Evolutionary conservation across 805 yeast genomes (phyloP).

Genomic region (Priceomyces fermenticarens): DNA sequence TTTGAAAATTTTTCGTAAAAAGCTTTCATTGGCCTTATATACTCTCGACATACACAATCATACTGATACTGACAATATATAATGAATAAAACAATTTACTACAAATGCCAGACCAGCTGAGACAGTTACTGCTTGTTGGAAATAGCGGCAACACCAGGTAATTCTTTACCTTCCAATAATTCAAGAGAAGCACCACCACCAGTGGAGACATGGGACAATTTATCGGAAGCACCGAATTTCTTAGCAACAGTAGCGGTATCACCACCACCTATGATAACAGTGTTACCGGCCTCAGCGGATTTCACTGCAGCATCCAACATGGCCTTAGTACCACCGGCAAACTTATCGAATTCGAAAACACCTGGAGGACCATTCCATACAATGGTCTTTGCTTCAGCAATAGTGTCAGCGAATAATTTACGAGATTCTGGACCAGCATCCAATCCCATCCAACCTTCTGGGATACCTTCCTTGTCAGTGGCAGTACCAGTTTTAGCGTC

Average conservation of each 20-base stretch:
- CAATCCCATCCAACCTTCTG: slow-evolving; percentile 93
- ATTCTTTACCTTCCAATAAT: slow-evolving; percentile 96
- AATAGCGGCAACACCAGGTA: slow-evolving; percentile 96
- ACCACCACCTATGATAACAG: slow-evolving; percentile 98
- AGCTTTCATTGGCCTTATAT: not conserved
- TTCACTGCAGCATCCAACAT: slow-evolving; percentile 84
- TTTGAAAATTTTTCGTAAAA: not conserved
- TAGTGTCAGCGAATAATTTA: slow-evolving; percentile 75
- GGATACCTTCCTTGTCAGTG: slow-evolving; percentile 86
- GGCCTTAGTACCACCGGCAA: slow-evolving; percentile 88
- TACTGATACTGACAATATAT: not conserved
- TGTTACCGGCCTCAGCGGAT: slow-evolving; percentile 83
- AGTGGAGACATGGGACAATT: slow-evolving; percentile 96
- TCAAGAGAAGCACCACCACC: slow-evolving; percentile 99
- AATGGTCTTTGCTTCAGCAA: slow-evolving; percentile 92
- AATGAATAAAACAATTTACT: too few species aligned
- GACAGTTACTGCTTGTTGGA: slow-evolving; percentile 52
- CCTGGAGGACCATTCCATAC: slow-evolving; percentile 99
- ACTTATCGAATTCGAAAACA: slow-evolving; percentile 94
- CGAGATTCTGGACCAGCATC: slow-evolving; percentile 92
- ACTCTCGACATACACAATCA: not conserved
- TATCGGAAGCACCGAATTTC: slow-evolving; percentile 95
- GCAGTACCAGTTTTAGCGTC: slow-evolving; percentile 87
- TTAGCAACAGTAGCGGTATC: slow-evolving; percentile 99
- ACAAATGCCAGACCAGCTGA: slow-evolving; percentile 1